A percentile compares a stretch with the other conserved stretches of the same genome.
These are phyloP conservation scores for Rosellinia necatrix DNA, from an alignment of 2,329 filamentous ascomycete species.

Conservation along the genomic window DNA sequence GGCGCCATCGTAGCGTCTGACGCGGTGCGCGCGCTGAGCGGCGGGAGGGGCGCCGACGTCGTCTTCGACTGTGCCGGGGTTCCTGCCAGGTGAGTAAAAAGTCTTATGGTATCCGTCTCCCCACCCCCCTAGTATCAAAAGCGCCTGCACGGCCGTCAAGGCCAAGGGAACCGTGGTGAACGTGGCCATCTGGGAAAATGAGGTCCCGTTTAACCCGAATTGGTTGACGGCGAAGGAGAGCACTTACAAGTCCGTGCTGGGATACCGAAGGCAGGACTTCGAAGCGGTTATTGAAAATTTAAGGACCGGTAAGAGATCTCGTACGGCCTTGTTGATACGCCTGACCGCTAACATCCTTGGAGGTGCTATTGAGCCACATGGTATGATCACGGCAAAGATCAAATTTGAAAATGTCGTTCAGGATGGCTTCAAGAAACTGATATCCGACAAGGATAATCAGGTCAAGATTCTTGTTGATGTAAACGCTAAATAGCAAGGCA, in stretches of 20 bases:
- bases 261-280: slow-evolving; percentile 6
- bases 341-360: background rate
- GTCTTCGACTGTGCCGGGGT: slow-evolving; percentile 14
- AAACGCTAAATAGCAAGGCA: slow-evolving; percentile 12
- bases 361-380: slow-evolving; percentile 12
- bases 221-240: slow-evolving; percentile 15
- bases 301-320: slow-evolving; percentile 1
- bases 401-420: slow-evolving; percentile 15
- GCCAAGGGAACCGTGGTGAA: slow-evolving; percentile 13
- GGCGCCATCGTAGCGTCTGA: slow-evolving; percentile 5
- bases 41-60: slow-evolving; percentile 12
- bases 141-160: slow-evolving; percentile 2
- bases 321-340: background rate
- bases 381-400: slow-evolving; percentile 16
- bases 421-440: slow-evolving; percentile 16
- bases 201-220: slow-evolving; percentile 14
- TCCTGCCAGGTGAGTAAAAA: slow-evolving; percentile 12
- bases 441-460: slow-evolving; percentile 15
- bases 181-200: slow-evolving; percentile 15
- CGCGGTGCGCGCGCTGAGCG: background rate
- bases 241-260: slow-evolving; percentile 13
- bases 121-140: slow-evolving; percentile 13
- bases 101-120: no score
- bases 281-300: slow-evolving; percentile 14
- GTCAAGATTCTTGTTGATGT: slow-evolving; percentile 17